Conservation (phyloP, 176 grass and related monocot genomes). For the Dactylis glomerata region DNA sequence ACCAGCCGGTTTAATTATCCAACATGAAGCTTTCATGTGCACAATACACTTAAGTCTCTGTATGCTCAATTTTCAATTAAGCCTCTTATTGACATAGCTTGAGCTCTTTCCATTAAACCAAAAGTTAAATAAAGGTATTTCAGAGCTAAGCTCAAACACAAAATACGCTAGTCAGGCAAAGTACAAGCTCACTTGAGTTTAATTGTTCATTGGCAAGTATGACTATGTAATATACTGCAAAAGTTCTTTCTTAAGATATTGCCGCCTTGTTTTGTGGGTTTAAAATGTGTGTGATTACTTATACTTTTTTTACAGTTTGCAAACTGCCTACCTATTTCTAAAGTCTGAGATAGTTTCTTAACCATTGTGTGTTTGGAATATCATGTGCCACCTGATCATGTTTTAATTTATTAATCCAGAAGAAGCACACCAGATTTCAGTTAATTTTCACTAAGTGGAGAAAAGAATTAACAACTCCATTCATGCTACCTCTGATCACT, state of each 20-base stretch:
- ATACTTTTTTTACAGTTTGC: neutral
- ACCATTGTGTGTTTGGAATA: neutral
- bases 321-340: no score
- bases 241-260: neutral
- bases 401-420: neutral
- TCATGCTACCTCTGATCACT: neutral
- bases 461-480: neutral
- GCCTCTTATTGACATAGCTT: neutral
- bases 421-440: neutral
- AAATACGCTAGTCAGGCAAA: neutral
- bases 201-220: neutral
- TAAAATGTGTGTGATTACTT: neutral
- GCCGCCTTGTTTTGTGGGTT: neutral
- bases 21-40: neutral
- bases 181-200: neutral
- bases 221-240: neutral
- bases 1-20: neutral
- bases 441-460: neutral
- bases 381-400: neutral
- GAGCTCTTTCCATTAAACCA: neutral
- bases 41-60: neutral
- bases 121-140: neutral
- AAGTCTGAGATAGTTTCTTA: neutral
- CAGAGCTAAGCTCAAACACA: neutral
- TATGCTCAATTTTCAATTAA: neutral